Evolutionary conservation across 2,329 filamentous ascomycete species (phyloP), one percentile per base, ranked within the genome.

Genomic region (Cytospora piceicola): DNA sequence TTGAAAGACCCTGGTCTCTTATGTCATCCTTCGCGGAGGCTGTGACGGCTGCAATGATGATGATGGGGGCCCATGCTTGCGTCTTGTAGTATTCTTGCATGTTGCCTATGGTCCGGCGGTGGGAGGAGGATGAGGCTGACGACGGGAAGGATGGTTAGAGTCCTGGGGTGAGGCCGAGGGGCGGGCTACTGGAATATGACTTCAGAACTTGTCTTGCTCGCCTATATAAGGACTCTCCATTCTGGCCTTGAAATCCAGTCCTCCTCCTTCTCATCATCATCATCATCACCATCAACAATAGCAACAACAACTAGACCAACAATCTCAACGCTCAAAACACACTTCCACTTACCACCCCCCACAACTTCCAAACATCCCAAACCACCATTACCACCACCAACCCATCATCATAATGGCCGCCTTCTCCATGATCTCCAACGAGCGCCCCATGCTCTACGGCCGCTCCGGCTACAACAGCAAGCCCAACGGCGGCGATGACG

Each of bases 391-490:
- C 65, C 62, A 69, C 69, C 67, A 61, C 68, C 70, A 63, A 64
- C 71, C 68, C 70, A 74, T 63, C 71, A 69, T 49, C 72, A 72
- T 72, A 79, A 79, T 79, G 78, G 77, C 77, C 63, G 74, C 69
- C 70, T 70, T 74, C 70, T 70, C 68, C 70, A 70, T 74, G 67
- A 69, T 76, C 72, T 68, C 63, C 46, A 63, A 42, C 61, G 75
- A 77, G 76, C 74, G 73, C 68, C 71, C 79, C 75, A 73, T 79
- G 76, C 63, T 71, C 71, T 72, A 72, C 64, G 79, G 79, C 71
- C 79, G 79, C 70, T 76, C 74, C 59, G 78, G 78, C 63, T 79
- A 80, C 74, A 80, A 80, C 70, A 73, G 73, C 70, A 73, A 77
- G 72, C 74, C 75, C 59, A 62, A 51, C 62, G 46, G 62, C 24